Percentiles rank a stretch among this genome's conserved stretches.
phyloP scores from a whole-genome alignment of 305 asterid genomes.

The Ilex paraguariensis region DNA sequence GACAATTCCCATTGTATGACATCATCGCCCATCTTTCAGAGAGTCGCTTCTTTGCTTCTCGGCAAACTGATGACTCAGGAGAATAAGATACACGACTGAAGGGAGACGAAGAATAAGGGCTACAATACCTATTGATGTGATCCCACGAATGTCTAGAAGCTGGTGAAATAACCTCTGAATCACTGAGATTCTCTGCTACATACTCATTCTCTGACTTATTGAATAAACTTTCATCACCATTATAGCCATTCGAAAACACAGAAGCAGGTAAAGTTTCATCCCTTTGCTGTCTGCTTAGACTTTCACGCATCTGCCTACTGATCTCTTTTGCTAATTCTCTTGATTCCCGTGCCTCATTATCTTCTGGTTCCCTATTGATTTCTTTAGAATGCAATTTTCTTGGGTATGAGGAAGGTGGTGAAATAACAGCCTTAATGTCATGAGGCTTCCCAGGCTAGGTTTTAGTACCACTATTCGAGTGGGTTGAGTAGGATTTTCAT shows the following conservation, averaged over 20 bases:
- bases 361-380: slow-evolving; percentile 46
- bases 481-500: slow-evolving; percentile 53
- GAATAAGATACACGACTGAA: slow-evolving; percentile 72
- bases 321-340: slow-evolving; percentile 72
- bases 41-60: slow-evolving; percentile 96
- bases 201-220: slow-evolving; percentile 54
- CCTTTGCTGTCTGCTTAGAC: slow-evolving; percentile 30
- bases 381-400: slow-evolving; percentile 35
- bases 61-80: slow-evolving; percentile 81
- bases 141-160: slow-evolving; percentile 91
- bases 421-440: slow-evolving; percentile 40
- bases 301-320: slow-evolving; percentile 49
- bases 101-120: slow-evolving; percentile 73
- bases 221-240: slow-evolving; percentile 88
- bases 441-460: slow-evolving; percentile 63
- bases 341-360: slow-evolving; percentile 59
- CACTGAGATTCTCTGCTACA: slow-evolving; percentile 68
- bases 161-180: slow-evolving; percentile 85
- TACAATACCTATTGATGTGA: slow-evolving; percentile 61
- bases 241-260: slow-evolving; percentile 71
- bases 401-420: slow-evolving; percentile 54
- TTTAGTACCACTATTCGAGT: slow-evolving; percentile 94
- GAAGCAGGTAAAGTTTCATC: slow-evolving; percentile 76
- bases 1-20: slow-evolving; percentile 62
- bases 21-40: slow-evolving; percentile 97